Evolutionary conservation across 768 basidiomycete species (phyloP).

Genomic region (Tricholoma sp.): DNA sequence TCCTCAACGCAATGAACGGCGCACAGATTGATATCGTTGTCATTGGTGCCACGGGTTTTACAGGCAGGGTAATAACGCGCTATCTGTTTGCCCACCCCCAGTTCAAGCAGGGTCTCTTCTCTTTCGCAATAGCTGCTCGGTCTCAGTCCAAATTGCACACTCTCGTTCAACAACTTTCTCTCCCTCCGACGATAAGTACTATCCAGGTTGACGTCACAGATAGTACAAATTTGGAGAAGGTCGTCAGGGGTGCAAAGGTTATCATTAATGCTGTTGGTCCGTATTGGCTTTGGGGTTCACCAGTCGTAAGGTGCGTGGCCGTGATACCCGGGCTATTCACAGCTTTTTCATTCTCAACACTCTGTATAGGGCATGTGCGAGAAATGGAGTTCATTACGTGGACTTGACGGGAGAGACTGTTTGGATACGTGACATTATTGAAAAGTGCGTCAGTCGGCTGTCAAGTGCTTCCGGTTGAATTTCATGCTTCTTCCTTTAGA

Average conservation of each 20-base stretch:
- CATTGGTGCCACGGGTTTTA: slow-evolving; percentile 74
- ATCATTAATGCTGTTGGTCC: slow-evolving; percentile 79
- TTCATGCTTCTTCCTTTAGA: slow-evolving; percentile 30
- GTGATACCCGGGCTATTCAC: not conserved
- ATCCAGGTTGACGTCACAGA: slow-evolving; percentile 60
- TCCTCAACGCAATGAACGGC: slow-evolving; percentile 19
- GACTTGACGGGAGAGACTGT: slow-evolving; percentile 75
- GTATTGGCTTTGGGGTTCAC: slow-evolving; percentile 66
- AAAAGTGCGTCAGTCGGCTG: slow-evolving; percentile 36
- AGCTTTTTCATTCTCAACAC: not conserved
- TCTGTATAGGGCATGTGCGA: slow-evolving; percentile 58
- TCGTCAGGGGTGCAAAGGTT: slow-evolving; percentile 54
- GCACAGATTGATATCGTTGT: slow-evolving; percentile 50
- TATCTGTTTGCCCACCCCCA: slow-evolving; percentile 68
- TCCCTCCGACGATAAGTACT: slow-evolving; percentile 38
- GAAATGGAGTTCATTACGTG: slow-evolving; percentile 75
- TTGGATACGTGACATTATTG: slow-evolving; percentile 63
- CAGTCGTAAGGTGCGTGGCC: slow-evolving; percentile 55
- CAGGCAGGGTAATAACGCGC: slow-evolving; percentile 60
- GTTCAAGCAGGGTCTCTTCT: slow-evolving; percentile 41
- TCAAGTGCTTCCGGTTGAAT: slow-evolving; percentile 3
- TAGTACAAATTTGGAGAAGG: slow-evolving; percentile 45
- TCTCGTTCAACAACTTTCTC: slow-evolving; percentile 41
- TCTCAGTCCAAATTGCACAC: slow-evolving; percentile 56
- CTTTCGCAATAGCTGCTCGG: slow-evolving; percentile 66